These are phyloP conservation scores for Talaromyces wortmannii DNA, from an alignment of 495 filamentous ascomycete species.

Conservation along the genomic window DNA sequence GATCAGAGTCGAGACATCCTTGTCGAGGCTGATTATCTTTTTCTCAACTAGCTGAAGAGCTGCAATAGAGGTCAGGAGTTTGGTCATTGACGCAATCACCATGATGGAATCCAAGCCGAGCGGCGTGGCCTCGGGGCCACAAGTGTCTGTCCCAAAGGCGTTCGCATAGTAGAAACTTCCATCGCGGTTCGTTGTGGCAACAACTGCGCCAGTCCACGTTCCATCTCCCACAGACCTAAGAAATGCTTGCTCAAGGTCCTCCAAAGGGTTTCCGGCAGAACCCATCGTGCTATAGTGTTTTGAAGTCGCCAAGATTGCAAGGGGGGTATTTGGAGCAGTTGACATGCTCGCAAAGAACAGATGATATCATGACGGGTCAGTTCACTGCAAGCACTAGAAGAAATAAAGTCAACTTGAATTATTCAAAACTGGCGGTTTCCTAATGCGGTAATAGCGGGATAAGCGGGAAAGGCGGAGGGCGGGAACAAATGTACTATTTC, in stretches of 20 bases:
- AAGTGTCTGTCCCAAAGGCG: background rate
- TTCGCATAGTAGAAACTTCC: background rate
- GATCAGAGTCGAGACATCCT: background rate
- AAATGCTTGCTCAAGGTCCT: background rate
- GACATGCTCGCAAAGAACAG: too few relatives aligned
- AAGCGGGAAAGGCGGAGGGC: too few relatives aligned
- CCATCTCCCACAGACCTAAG: background rate
- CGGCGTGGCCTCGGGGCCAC: background rate
- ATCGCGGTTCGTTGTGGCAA: background rate
- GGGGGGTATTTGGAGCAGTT: too few relatives aligned
- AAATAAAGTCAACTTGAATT: too few relatives aligned
- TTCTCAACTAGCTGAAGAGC: slow-evolving; percentile 48
- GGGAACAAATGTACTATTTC: too few relatives aligned
- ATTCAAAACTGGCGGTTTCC: too few relatives aligned
- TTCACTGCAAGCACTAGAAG: too few relatives aligned
- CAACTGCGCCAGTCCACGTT: background rate
- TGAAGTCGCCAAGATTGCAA: background rate
- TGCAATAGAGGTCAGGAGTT: slow-evolving; percentile 41
- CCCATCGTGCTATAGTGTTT: background rate
- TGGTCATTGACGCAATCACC: slow-evolving; percentile 49
- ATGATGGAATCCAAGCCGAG: slow-evolving; percentile 32
- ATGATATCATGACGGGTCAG: too few relatives aligned
- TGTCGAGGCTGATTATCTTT: background rate
- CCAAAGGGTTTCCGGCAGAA: background rate
- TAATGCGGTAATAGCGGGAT: background rate